Evolutionary conservation across 2,329 filamentous ascomycete species (phyloP), one percentile per base, ranked within the genome.

Genomic region (Pleurostoma richardsiae): DNA sequence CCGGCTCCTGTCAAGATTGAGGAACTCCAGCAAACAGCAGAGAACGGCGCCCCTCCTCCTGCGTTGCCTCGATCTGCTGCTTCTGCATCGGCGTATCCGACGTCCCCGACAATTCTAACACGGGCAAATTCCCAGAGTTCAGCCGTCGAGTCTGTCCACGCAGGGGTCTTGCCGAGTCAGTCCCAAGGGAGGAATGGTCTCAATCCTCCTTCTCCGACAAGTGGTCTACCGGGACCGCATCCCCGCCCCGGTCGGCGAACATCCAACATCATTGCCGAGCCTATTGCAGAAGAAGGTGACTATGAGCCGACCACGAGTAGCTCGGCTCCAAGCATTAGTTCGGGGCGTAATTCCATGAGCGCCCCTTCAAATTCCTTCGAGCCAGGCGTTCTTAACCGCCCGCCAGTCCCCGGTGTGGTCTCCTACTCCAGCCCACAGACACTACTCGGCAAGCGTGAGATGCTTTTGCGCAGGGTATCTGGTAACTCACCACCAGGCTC

Each of bases 11-110:
- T 90, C 19, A 71, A 86, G 48, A 63, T 89, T 1, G 69, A 78
- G 8, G 81, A 83, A 51, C 72, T 90, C 30, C 76, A 85, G 53
- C 81, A 85, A 62, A 85, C 84, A 11, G 73, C 81, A 2, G 66
- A 73, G 31, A 75, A 70, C 42, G 78, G 72, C 8, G 60, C 69
- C 2, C 73, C 73, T 4, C 63, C 66, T 5, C 64, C 70, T 7
- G 61, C 64, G 0, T 56, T 58, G 10, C 51, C 62, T 3, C 59
- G 60, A 40, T 56, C 62, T 2, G 47, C 53, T 5, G 63, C 61
- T 26, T 8, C 33, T 36, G 8, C n/a, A 36, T 36, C 33, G n/a
- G n/a, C 8, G 8, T n/a, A 36, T 36, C 8, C n/a, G n/a, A n/a
- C 33, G n/a, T 36, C 33, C n/a, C 46, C 11, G 30, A 50, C 41